Base-by-base conservation (phyloP, 2,329 filamentous ascomycete species). In the Thielaviopsis populi region DNA sequence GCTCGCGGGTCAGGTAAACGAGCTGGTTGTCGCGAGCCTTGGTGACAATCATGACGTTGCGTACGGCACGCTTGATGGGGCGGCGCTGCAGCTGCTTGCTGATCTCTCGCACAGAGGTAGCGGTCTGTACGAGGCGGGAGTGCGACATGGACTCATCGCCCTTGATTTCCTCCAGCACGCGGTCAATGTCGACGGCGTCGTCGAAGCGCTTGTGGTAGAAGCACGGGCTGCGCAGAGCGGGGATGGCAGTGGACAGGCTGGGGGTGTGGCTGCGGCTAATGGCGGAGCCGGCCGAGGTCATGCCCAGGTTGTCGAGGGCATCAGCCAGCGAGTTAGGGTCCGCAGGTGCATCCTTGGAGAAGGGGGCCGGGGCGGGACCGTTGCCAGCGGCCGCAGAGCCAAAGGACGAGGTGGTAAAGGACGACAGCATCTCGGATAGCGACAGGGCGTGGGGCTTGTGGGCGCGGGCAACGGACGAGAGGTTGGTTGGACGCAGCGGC, bases 121-220 rank as follows among this genome's bases (percentile, higher is more conserved):
- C 94, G 0, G 94, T 99, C 77, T 96, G 92, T 71, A 96, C 89
- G 50, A 99, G 82, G 63, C 91, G 85, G 10, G 90, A 96, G 75
- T 97, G 94, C 41, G 91, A 96, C 79, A 96, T 87, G 74, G 83
- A 90, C 70, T 95, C 90, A 69, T 94, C 87, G 63, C 85, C 87
- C 71, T 87, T 86, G 70, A 97, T 95, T 75, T 99, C 94, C 72
- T 97, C 91, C 6, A 99, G 80, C 5, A 99, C 91, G 75, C 88
- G 94, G 69, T 94, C 88, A 66, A 97, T 90, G 73, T 99, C 90
- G 69, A 99, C 90, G 8, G 91, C 89, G 72, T 96, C 91, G 70
- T 96, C 94, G 71, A 99, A 99, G 67, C 92, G 85, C 75, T 95
- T 89, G 76, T 99, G 94, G 77, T 96, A 97, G 76, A 95, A 99